A percentile compares a stretch with the other conserved stretches of the same genome.
Evolutionary conservation across 441 rosid genomes (phyloP).

Genomic region (Jatropha multifida): DNA sequence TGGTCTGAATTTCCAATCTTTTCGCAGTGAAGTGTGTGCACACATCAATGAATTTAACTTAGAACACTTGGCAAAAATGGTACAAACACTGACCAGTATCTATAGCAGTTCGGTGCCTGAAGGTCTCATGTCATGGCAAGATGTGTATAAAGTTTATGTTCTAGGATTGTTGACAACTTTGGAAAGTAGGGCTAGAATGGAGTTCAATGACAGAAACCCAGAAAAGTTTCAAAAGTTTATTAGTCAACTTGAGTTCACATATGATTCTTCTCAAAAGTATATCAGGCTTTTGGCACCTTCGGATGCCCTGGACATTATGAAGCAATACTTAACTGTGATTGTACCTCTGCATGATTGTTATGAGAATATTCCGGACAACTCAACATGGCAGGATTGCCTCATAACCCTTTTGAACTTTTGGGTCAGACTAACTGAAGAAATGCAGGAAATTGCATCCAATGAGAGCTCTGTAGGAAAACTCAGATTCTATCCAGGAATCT

Average conservation of each 20-base stretch:
- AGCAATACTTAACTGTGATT: conserved; percentile 53
- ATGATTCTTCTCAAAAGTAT: conserved; percentile 52
- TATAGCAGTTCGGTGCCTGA: conserved; percentile 48
- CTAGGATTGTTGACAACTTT: conserved; percentile 48
- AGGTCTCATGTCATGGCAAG: conserved; percentile 66
- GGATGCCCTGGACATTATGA: conserved; percentile 67
- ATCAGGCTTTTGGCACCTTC: conserved; percentile 66
- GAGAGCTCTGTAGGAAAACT: conserved; percentile 35
- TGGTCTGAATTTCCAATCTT: conserved; percentile 63
- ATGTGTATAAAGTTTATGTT: conserved; percentile 68
- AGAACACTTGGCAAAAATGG: conserved; percentile 92
- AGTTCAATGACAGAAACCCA: conserved; percentile 48
- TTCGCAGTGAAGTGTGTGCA: conserved; percentile 64
- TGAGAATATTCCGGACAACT: conserved; percentile 67
- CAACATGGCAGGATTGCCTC: conserved; percentile 92
- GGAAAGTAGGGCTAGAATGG: conserved; percentile 49
- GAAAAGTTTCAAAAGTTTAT: conserved; percentile 70
- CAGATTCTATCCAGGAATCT: conserved; percentile 56
- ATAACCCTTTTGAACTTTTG: conserved; percentile 79
- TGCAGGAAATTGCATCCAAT: conserved; percentile 55
- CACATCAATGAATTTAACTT: conserved; percentile 58
- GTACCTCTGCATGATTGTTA: conserved; percentile 45
- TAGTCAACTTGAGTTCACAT: conserved; percentile 67
- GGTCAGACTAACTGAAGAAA: conserved; percentile 77
- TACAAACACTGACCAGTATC: conserved; percentile 48